Base-by-base conservation (phyloP, 2,329 filamentous ascomycete species). In the Pseudodiploospora longispora region DNA sequence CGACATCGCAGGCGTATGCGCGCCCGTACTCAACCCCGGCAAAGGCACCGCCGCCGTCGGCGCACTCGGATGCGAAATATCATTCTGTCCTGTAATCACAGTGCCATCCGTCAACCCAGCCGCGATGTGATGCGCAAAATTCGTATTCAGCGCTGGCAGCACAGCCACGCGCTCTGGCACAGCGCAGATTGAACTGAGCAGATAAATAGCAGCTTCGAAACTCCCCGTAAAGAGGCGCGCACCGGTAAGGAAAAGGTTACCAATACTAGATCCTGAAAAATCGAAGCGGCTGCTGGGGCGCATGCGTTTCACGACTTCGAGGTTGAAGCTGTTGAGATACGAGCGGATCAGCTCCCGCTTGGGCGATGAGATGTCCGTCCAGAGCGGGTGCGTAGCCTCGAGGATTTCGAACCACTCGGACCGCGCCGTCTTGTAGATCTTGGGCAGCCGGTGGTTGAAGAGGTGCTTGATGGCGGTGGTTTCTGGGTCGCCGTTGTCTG, bases 51-150 rank as follows among this genome's bases (percentile, higher is more conserved):
- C 60, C 3, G 63, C 59, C 0, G 82, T 85, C 0, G 81, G 80
- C 34, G 75, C 79, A 36, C 80, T 83, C 0, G 89, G 89, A 56
- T 95, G 90, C 1, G 84, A 90, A 55, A 95, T 95, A 58, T 87
- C 85, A 61, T 96, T 96, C 61, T 97, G 93, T 0, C 91, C 91
- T 0, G 86, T 85, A 54, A 97, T 94, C 28, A 84, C 69, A 1
- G 78, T 80, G 6, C 86, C 88, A 59, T 95, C 79, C 12, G 72
- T 70, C 0, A 97, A 73, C 0, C 85, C 84, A 2, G 89, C 91
- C 5, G 85, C 88, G 53, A 97, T 97, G 64, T 97, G 91, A 57
- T 95, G 87, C 0, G 87, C 87, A 68, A 96, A 96, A 62, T 95
- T 97, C 50, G 85, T 89, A 69, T 95, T 95, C 54, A 97, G 87